Evolutionary conservation across 2,329 filamentous ascomycete species (phyloP).

Genomic region (Moelleriella libera): DNA sequence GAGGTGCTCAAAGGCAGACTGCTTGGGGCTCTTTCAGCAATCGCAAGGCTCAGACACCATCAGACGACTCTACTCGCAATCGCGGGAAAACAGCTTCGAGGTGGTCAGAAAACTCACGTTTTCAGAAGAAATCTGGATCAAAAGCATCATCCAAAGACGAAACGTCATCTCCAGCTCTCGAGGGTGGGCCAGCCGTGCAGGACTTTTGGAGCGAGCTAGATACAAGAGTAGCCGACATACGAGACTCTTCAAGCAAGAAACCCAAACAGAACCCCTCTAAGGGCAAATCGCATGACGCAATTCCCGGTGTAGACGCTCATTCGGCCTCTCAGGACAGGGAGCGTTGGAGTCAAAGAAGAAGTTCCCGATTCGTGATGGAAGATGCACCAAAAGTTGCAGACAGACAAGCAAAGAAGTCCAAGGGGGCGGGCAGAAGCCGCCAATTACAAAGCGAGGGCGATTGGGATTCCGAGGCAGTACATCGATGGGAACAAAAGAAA

Average conservation of each 20-base stretch:
- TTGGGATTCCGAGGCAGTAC: conserved; percentile 22
- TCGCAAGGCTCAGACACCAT: conserved; percentile 6
- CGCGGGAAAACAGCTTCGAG: conserved; percentile 6
- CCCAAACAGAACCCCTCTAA: background rate
- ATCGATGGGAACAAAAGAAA: conserved; percentile 22
- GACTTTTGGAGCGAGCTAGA: conserved; percentile 14
- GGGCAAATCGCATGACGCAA: background rate
- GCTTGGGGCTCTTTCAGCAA: conserved; percentile 11
- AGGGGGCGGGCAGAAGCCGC: conserved; percentile 8
- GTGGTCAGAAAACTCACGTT: conserved; percentile 7
- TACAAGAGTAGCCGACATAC: conserved; percentile 7
- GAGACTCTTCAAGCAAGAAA: conserved; percentile 2
- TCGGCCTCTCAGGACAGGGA: conserved; percentile 2
- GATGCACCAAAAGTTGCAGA: conserved; percentile 7
- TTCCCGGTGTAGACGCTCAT: background rate
- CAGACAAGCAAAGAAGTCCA: conserved; percentile 11
- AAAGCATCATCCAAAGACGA: background rate
- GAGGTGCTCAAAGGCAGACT: conserved; percentile 3
- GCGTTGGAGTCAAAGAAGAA: conserved; percentile 10
- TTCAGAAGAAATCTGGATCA: background rate
- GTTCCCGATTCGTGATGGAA: conserved; percentile 17
- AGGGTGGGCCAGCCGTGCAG: background rate
- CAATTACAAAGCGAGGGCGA: conserved; percentile 15
- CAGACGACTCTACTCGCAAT: conserved; percentile 3
- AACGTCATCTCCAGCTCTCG: background rate